Evolutionary conservation across 495 filamentous ascomycete genomes (phyloP), one percentile per base, ranked within the genome.

Genomic region (Penicillium psychrofluorescens): DNA sequence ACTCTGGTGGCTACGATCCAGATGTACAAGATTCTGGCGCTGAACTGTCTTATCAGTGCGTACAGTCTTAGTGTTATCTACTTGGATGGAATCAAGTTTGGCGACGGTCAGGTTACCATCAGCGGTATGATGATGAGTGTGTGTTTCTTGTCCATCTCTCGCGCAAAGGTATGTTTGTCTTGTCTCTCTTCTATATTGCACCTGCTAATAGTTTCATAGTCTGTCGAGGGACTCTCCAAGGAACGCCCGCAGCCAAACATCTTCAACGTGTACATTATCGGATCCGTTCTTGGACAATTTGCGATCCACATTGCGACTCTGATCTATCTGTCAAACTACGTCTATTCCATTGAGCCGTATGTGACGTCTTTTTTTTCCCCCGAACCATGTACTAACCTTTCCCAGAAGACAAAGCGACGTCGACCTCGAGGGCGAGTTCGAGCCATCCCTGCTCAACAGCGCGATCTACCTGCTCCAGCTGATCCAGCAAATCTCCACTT

Each of bases 41-140:
- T 99, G 46, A 99, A 99, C 72, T 99, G 92, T 61, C 72, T 99
- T 56, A 99, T 99, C 63, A 95, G 87, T 57, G 92, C 92, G 14
- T 99, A 99, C 79, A 95, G 90, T 70, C 64, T 97, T 54, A 90
- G 84, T 64, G 92, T 99, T 31, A 75, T 99, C 36, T 99, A 99
- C 58, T 72, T 99, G 7, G 92, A 97, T 53, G 92, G 92, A 43
- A 99, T 99, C 74, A 99, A 99, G 68, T 99, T 99, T 55, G 90
- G 92, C 37, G 92, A 99, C 66, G 90, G 91, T 29, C 92, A 99
- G 63, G 90, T 95, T 36, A 99, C 92, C 22, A 97, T 99, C 62
- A 95, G 89, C 51, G 92, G 92, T 52, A 97, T 99, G 88, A 79
- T 99, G 66, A 95, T 99, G 94, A 96, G 90, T 61, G 92, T 99